Evolutionary conservation across 306 rosid genomes (phyloP), one percentile per base, ranked within the genome.

Genomic region (Medicago arabica): DNA sequence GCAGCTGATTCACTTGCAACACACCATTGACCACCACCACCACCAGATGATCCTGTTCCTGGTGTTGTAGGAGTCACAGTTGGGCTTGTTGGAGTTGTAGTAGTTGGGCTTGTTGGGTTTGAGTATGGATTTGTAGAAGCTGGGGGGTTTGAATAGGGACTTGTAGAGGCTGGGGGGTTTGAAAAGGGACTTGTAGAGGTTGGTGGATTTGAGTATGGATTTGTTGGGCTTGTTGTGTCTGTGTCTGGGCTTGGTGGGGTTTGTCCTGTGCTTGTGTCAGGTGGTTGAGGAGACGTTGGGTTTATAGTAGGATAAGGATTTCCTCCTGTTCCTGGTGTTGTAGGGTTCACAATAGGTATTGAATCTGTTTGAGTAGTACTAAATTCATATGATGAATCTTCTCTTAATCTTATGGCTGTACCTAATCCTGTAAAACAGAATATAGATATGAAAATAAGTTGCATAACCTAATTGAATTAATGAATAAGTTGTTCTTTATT

Each of bases 11-110:
- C 87, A 86, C 86, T 87, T 69, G 99, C 98, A 77, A 88, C 79
- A 70, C 99, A 96, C 99, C 99, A 96, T 65, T 85, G 78, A 61
- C 96, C 97, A 5, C 98, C 83, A 7, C 69, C 23, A 3, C 44
- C 10, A 10, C 49, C 28, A 36, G 31, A 28, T 28, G 64, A 58
- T 23, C 38, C 23, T 58, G 15, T 12, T 4, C 65, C 51, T 23
- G 90, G 82, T 34, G 60, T 2, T 0, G 78, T 49, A 7, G 88
- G 88, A 25, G 41, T 68, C 40, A 54, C 58, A 12, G 80, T 70
- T 50, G 57, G 57, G 57, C 57, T 60, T 60, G 85, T 19, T 31
- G 83, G 14, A 1, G 86, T 83, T 7, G 80, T 41, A 4, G 80
- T 8, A 0, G 72, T 60, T 40, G 90, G 85, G 38, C 53, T 10